Evolutionary conservation across 1,139 yeast species (phyloP).

Genomic region (Geotrichum bryndzae): DNA sequence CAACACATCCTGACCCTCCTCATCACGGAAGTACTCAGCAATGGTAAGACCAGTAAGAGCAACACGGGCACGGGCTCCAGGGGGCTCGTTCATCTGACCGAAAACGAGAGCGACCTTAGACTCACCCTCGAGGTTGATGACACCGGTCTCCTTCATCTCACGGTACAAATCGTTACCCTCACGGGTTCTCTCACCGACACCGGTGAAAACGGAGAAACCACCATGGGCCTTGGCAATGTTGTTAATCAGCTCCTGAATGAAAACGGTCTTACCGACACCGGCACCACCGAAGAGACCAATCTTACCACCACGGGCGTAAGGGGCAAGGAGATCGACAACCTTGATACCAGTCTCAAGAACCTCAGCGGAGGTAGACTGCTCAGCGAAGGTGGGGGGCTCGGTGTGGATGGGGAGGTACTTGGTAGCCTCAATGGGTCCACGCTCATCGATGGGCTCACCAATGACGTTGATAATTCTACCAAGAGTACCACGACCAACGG

Average conservation of each 20-base stretch:
- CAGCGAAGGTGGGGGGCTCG: slow-evolving; percentile 93
- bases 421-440: slow-evolving; percentile 94
- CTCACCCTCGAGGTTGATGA: slow-evolving; percentile 98
- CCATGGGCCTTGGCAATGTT: slow-evolving; percentile 99
- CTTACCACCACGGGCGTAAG: slow-evolving; percentile 99
- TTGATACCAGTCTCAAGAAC: slow-evolving; percentile 99
- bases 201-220: slow-evolving; percentile 99
- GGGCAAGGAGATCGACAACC: slow-evolving; percentile 98
- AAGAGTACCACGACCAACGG: slow-evolving; percentile 98
- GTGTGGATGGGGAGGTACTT: slow-evolving; percentile 97
- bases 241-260: slow-evolving; percentile 98
- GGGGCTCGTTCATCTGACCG: slow-evolving; percentile 99
- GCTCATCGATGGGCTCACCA: slow-evolving; percentile 99
- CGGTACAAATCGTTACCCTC: slow-evolving; percentile 99
- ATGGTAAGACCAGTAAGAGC: slow-evolving; percentile 99
- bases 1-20: slow-evolving; percentile 99
- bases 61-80: slow-evolving; percentile 99
- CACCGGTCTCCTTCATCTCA: slow-evolving; percentile 99
- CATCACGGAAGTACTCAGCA: slow-evolving; percentile 99
- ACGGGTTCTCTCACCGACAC: slow-evolving; percentile 99
- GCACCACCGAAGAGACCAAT: slow-evolving; percentile 99
- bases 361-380: slow-evolving; percentile 97
- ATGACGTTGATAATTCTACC: slow-evolving; percentile 98
- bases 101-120: slow-evolving; percentile 98
- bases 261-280: slow-evolving; percentile 99